Base-by-base conservation (phyloP, 257 asterid species). In the Lycium barbarum region DNA sequence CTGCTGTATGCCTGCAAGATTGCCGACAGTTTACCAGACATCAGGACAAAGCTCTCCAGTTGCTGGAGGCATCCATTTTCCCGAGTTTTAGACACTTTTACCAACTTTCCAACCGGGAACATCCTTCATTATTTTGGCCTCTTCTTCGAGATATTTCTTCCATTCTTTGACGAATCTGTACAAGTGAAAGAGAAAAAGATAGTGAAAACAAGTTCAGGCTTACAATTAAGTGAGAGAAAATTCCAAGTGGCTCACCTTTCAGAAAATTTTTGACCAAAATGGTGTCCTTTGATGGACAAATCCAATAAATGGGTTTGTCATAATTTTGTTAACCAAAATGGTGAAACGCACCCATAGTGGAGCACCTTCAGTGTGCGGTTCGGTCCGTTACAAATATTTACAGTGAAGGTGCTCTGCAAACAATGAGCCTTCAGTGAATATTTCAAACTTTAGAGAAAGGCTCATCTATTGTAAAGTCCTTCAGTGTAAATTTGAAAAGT, bases 91-190 rank as follows among this genome's bases (percentile, higher is more conserved):
- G 53, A 94, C 98, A 84, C 85, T 95, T 91, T 95, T 96, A 15
- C 99, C 97, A 78, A 94, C 98, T 84, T 92, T 91, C 99, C 99
- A 95, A 43, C 99, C 99, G 1, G 97, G 98, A 59, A 95, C 98
- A 36, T 95, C 95, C 87, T 93, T 95, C 99, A 95, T 94, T 84
- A 95, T 95, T 88, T 90, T 88, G 1, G 97, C 97, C 92, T 95
- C 97, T 83, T 94, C 96, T 78, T 91, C 97, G 0, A 95, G 93
- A 88, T 91, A 93, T 85, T 92, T 94, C 87, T 86, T 91, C 96
- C 94, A 95, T 85, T 95, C 96, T 86, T 90, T 88, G 62, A 95
- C 94, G 74, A 93, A 93, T 85, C 97, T 93, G 87, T 57, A 71
- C 22, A 22, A 86, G 15, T 40, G 81, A 57, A 81, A 0, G 58